Evolutionary conservation across 176 grass and related monocot species (phyloP), one percentile per base, ranked within the genome.

Genomic region (Tuctoria greenei): DNA sequence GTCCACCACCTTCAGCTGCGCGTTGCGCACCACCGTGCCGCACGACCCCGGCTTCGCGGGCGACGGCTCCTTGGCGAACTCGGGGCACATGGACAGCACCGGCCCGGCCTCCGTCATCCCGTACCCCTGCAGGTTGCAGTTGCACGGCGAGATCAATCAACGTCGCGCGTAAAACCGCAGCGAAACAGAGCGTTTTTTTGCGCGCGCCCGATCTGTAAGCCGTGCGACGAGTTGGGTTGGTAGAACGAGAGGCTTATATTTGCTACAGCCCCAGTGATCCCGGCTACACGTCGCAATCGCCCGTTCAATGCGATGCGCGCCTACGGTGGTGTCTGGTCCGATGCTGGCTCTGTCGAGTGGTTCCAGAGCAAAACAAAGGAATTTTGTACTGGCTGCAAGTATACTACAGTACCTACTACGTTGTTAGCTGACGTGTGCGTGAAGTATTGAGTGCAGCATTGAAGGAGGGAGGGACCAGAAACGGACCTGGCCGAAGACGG

Each of bases 91-190:
- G 10, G 95, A 90, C 26, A 94, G 91, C 68, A 98, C 95, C 5
- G 95, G 95, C 26, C 95, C 95, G 4, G 95, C 95, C 82, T 98
- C 95, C 37, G 91, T 98, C 95, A 98, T 98, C 20, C 95, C 95
- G 31, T 98, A 98, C 4, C 95, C 95, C 89, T 94, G 85, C 58
- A 76, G 31, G 4, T 6, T 35, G 20, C 28, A 39, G 4, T 6
- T 35, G 20, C 28, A n/a, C 12, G 25, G 5, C 12, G 12, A 0
- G 25, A 55, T 20, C 1, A 61, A 23, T 56, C 51, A 59, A 12
- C 50, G 23, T 27, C 49, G 2, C 26, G 17, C 46, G 20, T 36
- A 12, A 56, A 67, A 52, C 7, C 63, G 17, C 35, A 7, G 14
- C 7, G 17, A 76, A 23, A 21, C 23, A 31, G 31, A 31, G 31